Evolutionary conservation across 78 protist species (phyloP).

Genomic region (Dictyostelium firmibasis): DNA sequence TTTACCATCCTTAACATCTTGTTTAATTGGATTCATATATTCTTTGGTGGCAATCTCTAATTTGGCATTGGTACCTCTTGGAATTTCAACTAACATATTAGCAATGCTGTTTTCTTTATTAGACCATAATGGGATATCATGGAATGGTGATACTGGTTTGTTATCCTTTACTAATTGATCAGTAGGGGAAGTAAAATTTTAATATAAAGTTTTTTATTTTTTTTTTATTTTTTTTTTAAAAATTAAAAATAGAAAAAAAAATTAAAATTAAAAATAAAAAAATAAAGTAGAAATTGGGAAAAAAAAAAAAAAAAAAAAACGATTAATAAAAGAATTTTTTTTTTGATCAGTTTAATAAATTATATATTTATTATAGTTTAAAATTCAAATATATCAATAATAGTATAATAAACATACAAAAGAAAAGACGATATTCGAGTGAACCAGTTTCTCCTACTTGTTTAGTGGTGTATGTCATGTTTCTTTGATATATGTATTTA

Average conservation of each 20-base stretch:
- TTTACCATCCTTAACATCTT: constrained; percentile 90
- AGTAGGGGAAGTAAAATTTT: no score
- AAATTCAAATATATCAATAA: no score
- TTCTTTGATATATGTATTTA: background rate
- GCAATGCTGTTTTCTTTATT: constrained; percentile 7
- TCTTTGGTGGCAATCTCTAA: constrained; percentile 88
- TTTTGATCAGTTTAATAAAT: background rate
- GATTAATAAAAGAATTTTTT: background rate
- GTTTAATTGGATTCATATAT: constrained; percentile 90
- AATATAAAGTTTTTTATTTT: no score
- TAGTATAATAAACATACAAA: background rate
- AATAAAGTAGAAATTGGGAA: background rate
- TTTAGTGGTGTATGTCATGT: background rate
- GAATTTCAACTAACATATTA: constrained; percentile 91
- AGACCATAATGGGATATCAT: constrained; percentile 88
- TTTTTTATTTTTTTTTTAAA: no score
- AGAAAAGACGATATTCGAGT: background rate
- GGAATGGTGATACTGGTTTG: constrained; percentile 85
- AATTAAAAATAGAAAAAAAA: no score
- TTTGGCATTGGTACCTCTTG: constrained; percentile 91
- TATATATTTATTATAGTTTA: no score
- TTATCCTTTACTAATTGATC: constrained; percentile 56
- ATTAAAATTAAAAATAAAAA: no score
- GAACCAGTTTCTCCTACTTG: constrained; percentile 11
- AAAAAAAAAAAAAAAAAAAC: background rate